Evolutionary conservation across 768 basidiomycete genomes (phyloP), one percentile per base, ranked within the genome.

Genomic region (Phlegmacium glaucopus): DNA sequence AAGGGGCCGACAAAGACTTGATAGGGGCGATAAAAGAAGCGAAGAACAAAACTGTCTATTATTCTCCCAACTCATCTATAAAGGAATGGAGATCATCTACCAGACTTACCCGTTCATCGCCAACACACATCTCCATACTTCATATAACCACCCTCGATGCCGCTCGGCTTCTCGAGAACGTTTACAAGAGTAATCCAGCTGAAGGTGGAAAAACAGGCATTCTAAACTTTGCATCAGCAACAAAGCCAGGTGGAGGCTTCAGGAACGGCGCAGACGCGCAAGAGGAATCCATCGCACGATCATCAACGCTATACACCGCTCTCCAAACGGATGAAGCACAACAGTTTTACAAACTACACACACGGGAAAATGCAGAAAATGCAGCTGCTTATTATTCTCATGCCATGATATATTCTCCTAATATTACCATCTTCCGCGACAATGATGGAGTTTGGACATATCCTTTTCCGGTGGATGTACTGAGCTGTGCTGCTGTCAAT

Each of bases 261-360:
- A 72, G 78, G 48, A 72, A 64, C 46, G 89, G 88, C 12, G 79
- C 85, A 0, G 79, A 82, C 49, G 88, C 89, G 1, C 88, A 91
- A 56, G 89, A 91, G 61, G 88, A 91, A 62, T 83, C 82, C 30
- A 77, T 91, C 55, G 87, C 88, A 9, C 80, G 88, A 35, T 79
- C 86, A 4, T 88, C 87, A 9, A 85, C 83, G 5, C 66, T 91
- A 6, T 87, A 83, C 53, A 68, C 76, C 1, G 75, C 82, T 8
- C 81, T 90, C 46, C 72, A 73, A 57, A 78, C 82, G 9, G 60
- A 64, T 12, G 70, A 69, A 5, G 82, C 78, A 1, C 67, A 76
- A 37, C 70, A 74, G 34, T 90, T 87, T 66, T 87, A 91, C 61
- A 64, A 62, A 3, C 59, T 80, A 15, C 88, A 90, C 60, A 68